phyloP scores from a whole-genome alignment of 2,329 filamentous ascomycete genomes.

The Penicillium brasilianum region DNA sequence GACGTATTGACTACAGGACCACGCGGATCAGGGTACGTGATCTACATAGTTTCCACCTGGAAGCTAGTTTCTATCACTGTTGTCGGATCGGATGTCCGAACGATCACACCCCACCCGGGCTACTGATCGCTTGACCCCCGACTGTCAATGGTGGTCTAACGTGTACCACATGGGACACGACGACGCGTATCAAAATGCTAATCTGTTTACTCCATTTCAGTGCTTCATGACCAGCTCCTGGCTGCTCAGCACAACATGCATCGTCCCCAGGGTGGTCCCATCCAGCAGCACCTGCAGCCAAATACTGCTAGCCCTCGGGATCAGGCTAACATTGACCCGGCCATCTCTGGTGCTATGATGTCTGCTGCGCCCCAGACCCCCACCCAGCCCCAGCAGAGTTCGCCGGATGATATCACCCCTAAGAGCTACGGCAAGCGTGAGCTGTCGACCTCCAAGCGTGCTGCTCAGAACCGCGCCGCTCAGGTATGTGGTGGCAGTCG shows the following conservation, averaged over 20 bases:
- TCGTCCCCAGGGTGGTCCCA: conserved; percentile 48
- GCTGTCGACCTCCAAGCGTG: conserved; percentile 92
- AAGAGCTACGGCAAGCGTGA: conserved; percentile 81
- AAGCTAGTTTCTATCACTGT: neutral
- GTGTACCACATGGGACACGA: neutral
- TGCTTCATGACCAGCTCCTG: conserved; percentile 67
- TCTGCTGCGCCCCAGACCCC: conserved; percentile 44
- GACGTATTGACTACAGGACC: conserved; percentile 41
- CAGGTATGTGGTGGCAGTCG: conserved; percentile 68
- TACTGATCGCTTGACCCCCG: neutral
- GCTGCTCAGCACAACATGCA: conserved; percentile 52
- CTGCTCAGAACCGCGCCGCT: conserved; percentile 93
- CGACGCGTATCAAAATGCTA: conserved; percentile 13
- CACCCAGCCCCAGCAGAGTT: conserved; percentile 34
- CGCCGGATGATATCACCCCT: conserved; percentile 58
- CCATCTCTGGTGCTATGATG: conserved; percentile 61
- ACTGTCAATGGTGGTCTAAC: neutral
- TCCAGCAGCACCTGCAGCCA: conserved; percentile 49
- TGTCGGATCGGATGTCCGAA: neutral
- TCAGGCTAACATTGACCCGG: conserved; percentile 63
- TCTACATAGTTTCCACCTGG: conserved; percentile 42
- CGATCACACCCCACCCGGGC: neutral
- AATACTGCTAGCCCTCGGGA: conserved; percentile 51
- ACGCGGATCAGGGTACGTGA: conserved; percentile 52
- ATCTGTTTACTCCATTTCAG: conserved; percentile 43